A percentile compares a stretch with the other conserved stretches of the same genome.
Conservation (phyloP, 495 filamentous ascomycete species). For the Annulohypoxylon maeteangense region DNA sequence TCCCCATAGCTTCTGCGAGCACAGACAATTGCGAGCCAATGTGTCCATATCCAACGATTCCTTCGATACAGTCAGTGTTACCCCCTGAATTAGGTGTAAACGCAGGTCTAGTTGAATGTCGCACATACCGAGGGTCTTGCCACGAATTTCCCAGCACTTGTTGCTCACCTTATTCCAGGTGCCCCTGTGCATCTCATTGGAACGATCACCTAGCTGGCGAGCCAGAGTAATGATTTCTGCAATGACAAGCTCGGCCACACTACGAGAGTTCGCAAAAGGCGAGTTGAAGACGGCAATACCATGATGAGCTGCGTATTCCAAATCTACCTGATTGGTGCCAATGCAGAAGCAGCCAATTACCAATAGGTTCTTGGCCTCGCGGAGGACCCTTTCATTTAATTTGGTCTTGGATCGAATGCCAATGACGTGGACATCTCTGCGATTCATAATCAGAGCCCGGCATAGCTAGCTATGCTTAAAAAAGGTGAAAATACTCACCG, state of each 20-base stretch:
- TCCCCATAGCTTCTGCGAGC: constrained; percentile 95
- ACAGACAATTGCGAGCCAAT: constrained; percentile 98
- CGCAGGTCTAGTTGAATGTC: neutral
- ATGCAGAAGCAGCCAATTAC: constrained; percentile 99
- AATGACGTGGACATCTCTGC: constrained; percentile 94
- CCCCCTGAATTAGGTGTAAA: neutral
- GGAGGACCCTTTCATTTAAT: constrained; percentile 84
- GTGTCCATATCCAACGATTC: constrained; percentile 97
- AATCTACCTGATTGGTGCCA: constrained; percentile 97
- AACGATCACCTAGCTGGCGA: constrained; percentile 91
- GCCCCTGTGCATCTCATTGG: constrained; percentile 91
- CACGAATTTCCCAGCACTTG: constrained; percentile 97
- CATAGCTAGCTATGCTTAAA: constrained; percentile 9
- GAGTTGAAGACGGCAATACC: constrained; percentile 99
- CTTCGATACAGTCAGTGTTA: constrained; percentile 50
- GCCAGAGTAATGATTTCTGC: constrained; percentile 91
- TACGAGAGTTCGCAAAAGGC: constrained; percentile 96
- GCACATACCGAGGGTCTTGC: constrained; percentile 86
- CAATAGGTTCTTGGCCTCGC: constrained; percentile 90
- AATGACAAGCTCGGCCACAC: constrained; percentile 95
- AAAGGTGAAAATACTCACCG: constrained; percentile 64
- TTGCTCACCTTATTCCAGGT: constrained; percentile 98
- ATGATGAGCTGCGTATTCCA: constrained; percentile 87
- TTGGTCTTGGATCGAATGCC: constrained; percentile 99
- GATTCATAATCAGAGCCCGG: constrained; percentile 14